Evolutionary conservation across 2,329 filamentous ascomycete species (phyloP).

Genomic region (Trichoderma sp.): DNA sequence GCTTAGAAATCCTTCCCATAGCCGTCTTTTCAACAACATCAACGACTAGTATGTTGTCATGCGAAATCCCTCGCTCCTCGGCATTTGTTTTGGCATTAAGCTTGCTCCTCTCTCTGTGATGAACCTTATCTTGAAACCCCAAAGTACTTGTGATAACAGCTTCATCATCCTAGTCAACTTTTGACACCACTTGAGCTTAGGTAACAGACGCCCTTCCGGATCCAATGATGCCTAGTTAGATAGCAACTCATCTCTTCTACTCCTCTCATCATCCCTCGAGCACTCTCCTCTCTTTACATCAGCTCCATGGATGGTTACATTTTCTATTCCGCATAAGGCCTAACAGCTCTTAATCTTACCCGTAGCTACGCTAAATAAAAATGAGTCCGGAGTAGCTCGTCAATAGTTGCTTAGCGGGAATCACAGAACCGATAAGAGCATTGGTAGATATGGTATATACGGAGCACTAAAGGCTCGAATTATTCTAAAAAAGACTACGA

Average conservation of each 20-base stretch:
- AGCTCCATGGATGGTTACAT: neutral
- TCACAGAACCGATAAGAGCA: neutral
- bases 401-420: neutral
- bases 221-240: neutral
- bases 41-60: neutral
- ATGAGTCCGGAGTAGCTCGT: neutral
- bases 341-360: neutral
- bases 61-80: neutral
- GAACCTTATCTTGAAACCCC: neutral
- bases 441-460: neutral
- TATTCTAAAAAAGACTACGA: neutral
- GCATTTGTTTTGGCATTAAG: neutral
- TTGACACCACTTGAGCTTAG: neutral
- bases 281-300: neutral
- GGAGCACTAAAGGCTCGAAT: neutral
- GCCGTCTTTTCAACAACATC: neutral
- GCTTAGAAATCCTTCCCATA: neutral
- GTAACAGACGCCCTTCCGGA: neutral
- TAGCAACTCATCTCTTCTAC: neutral
- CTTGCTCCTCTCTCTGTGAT: neutral
- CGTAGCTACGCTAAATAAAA: neutral
- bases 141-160: neutral
- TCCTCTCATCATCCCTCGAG: neutral
- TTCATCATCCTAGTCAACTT: neutral
- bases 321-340: neutral